Percentiles rank a stretch among this genome's conserved stretches.
phyloP scores from a whole-genome alignment of 495 filamentous ascomycete genomes.

The Penicillium robsamsonii region DNA sequence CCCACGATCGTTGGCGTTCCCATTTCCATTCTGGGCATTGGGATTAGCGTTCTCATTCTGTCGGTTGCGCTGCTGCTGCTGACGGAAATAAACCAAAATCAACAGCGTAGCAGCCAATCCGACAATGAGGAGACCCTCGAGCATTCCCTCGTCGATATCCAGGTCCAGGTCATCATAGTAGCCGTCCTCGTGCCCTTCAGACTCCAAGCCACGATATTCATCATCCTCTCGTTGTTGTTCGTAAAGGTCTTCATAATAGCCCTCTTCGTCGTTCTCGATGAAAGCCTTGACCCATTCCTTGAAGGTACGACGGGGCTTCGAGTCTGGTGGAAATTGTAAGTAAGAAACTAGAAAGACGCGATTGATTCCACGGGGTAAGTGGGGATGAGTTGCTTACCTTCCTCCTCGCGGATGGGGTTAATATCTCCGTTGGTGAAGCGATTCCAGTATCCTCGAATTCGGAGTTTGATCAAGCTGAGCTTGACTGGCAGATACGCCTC shows the following conservation, averaged over 20 bases:
- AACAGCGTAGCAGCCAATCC: constrained; percentile 70
- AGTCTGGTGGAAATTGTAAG: constrained; percentile 39
- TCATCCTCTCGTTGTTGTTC: constrained; percentile 57
- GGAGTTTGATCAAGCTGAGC: constrained; percentile 80
- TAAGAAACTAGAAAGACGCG: background rate
- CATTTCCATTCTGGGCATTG: constrained; percentile 33
- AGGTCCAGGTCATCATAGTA: constrained; percentile 62
- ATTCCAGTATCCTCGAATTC: constrained; percentile 88
- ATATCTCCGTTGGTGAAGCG: constrained; percentile 82
- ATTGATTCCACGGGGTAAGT: background rate
- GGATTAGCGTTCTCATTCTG: constrained; percentile 43
- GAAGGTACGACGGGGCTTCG: constrained; percentile 69
- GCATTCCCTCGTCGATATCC: constrained; percentile 67
- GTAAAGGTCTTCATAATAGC: constrained; percentile 50
- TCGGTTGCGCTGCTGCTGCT: constrained; percentile 59
- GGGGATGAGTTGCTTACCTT: constrained; percentile 54
- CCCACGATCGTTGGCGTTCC: constrained; percentile 55
- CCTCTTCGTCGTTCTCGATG: constrained; percentile 65
- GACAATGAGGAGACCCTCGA: constrained; percentile 85
- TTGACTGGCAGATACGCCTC: constrained; percentile 96
- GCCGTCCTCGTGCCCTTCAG: constrained; percentile 57
- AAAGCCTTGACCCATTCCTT: constrained; percentile 83
- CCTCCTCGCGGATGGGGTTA: constrained; percentile 86
- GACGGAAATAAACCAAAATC: constrained; percentile 78
- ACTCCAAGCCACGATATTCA: constrained; percentile 52